A percentile compares a stretch with the other conserved stretches of the same genome.
Conservation (phyloP, 176 grass and related monocot species). For the Guadua angustifolia region DNA sequence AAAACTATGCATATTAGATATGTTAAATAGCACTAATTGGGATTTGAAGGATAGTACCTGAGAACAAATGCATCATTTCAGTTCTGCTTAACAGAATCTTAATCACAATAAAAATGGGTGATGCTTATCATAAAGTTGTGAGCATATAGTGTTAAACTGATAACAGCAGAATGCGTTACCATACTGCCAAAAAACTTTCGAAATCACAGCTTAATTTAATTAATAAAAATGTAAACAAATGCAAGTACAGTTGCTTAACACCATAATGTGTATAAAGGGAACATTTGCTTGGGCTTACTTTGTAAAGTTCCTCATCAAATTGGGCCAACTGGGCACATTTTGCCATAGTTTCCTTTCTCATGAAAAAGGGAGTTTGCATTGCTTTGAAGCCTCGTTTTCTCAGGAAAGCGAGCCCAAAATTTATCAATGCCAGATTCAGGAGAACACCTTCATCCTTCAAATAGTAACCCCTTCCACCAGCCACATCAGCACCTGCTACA, state of each 20-base stretch:
- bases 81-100: background rate
- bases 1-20: background rate
- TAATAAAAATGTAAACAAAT: background rate
- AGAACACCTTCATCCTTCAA: conserved; percentile 84
- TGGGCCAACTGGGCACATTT: conserved; percentile 94
- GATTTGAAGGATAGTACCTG: background rate
- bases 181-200: background rate
- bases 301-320: conserved; percentile 96
- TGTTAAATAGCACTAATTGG: background rate
- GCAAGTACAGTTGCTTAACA: background rate
- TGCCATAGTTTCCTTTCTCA: conserved; percentile 95
- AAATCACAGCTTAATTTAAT: background rate
- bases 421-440: conserved; percentile 84
- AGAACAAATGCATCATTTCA: conserved; percentile 6
- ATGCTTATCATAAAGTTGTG: conserved; percentile 1
- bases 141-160: background rate
- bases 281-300: conserved; percentile 47
- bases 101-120: background rate
- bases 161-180: background rate
- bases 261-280: background rate
- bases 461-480: conserved; percentile 90
- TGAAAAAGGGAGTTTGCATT: conserved; percentile 93
- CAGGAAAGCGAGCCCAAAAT: conserved; percentile 84
- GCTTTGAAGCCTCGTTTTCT: conserved; percentile 51
- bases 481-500: conserved; percentile 77